A percentile compares a stretch with the other conserved stretches of the same genome.
phyloP scores from a whole-genome alignment of 352 stramenopile species.

The Phytophthora citricola region DNA sequence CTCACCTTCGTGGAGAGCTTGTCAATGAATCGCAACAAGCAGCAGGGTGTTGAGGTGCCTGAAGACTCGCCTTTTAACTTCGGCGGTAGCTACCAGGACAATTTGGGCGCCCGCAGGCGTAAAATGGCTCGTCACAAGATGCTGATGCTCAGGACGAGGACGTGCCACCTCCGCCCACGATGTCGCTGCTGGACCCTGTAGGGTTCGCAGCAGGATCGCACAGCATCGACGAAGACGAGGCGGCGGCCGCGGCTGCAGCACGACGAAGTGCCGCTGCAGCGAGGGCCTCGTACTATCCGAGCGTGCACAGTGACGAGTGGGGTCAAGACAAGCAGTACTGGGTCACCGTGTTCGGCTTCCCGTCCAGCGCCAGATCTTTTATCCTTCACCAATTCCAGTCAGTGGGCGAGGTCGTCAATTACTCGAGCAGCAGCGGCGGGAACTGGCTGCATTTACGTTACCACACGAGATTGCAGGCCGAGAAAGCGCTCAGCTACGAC shows the following conservation, averaged over 20 bases:
- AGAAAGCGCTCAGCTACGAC: slow-evolving; percentile 82
- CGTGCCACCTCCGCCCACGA: slow-evolving; percentile 64
- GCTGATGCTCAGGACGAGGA: slow-evolving; percentile 56
- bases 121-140: slow-evolving; percentile 39
- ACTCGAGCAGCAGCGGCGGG: slow-evolving; percentile 58
- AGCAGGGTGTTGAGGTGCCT: slow-evolving; percentile 40
- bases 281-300: slow-evolving; percentile 51
- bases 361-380: slow-evolving; percentile 62
- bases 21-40: slow-evolving; percentile 66
- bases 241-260: slow-evolving; percentile 22
- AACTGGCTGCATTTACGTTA: slow-evolving; percentile 89
- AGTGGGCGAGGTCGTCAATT: slow-evolving; percentile 78
- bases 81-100: slow-evolving; percentile 47
- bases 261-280: slow-evolving; percentile 26
- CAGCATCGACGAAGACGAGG: slow-evolving; percentile 34
- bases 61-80: slow-evolving; percentile 77
- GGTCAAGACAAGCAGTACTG: slow-evolving; percentile 85
- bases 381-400: slow-evolving; percentile 82
- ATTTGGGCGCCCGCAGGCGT: slow-evolving; percentile 56
- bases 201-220: slow-evolving; percentile 48
- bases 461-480: slow-evolving; percentile 77
- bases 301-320: slow-evolving; percentile 74
- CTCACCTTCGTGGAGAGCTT: slow-evolving; percentile 76
- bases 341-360: slow-evolving; percentile 85
- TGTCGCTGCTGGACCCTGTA: slow-evolving; percentile 54